Percentiles rank a stretch among this genome's conserved stretches.
Evolutionary conservation across 2,329 filamentous ascomycete genomes (phyloP).

Genomic region (Kalmusia sp.): DNA sequence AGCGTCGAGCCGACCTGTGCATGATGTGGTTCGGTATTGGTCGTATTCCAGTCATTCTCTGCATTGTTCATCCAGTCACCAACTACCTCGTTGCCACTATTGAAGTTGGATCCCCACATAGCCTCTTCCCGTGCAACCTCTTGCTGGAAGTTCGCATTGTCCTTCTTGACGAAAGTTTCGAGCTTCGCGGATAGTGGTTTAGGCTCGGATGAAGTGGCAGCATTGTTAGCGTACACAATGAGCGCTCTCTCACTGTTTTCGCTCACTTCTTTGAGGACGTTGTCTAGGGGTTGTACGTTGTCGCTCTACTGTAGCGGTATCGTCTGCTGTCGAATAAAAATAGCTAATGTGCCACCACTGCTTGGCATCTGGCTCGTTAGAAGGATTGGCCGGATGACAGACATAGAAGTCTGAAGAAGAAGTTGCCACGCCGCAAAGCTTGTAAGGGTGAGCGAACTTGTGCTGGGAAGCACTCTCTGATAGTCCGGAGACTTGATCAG

Average conservation of each 20-base stretch:
- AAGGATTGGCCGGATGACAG: conserved; percentile 47
- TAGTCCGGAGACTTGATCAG: conserved; percentile 36
- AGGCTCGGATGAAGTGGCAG: conserved; percentile 28
- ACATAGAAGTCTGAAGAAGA: conserved; percentile 65
- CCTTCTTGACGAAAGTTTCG: conserved; percentile 55
- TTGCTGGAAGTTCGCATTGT: conserved; percentile 51
- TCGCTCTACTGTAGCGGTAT: conserved; percentile 32
- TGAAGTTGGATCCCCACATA: conserved; percentile 17
- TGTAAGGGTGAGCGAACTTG: conserved; percentile 54
- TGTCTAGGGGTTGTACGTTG: conserved; percentile 55
- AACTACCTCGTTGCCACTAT: conserved; percentile 1
- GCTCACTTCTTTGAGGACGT: conserved; percentile 62
- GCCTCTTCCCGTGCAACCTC: conserved; percentile 31
- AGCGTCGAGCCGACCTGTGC: conserved; percentile 22
- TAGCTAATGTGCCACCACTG: conserved; percentile 49
- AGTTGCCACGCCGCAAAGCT: conserved; percentile 65
- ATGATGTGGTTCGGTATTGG: conserved; percentile 29
- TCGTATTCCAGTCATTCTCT: conserved; percentile 27
- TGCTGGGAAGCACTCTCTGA: conserved; percentile 18
- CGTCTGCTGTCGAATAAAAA: conserved; percentile 23
- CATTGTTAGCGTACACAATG: conserved; percentile 66
- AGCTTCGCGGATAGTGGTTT: conserved; percentile 34
- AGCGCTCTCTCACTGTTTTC: conserved; percentile 61
- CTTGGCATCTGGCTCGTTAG: conserved; percentile 22
- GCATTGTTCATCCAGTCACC: conserved; percentile 26